Evolutionary conservation across 768 basidiomycete genomes (phyloP), one percentile per base, ranked within the genome.

Genomic region (Boletus barrowsii): DNA sequence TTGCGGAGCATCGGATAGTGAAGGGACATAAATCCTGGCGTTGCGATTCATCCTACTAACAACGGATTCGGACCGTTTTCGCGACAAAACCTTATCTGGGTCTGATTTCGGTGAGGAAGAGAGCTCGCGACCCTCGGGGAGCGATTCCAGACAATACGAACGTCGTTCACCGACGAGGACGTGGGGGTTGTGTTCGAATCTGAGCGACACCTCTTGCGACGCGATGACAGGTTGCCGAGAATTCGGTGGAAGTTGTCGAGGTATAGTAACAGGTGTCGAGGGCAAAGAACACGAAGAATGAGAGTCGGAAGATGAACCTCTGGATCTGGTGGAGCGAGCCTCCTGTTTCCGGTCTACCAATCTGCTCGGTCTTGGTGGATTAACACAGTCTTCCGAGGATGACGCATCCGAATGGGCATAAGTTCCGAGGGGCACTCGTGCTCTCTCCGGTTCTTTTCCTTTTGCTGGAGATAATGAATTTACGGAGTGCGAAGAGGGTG

Each of bases 101-200:
- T 47, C 51, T 5, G 62, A 41, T 47, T 62, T 62, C 8, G 53
- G 42, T 0, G 68, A 50, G 14, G 65, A 54, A 24, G 62, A 53
- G 40, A 79, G 62, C 51, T 83, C 80, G 9, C 71, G 64, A 46
- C 75, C 81, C 55, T 86, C 83, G 5, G 79, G 83, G 3, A 84
- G 74, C 7, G 78, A 73, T 51, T 79, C 75, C 44, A 86, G 67
- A 5, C 56, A 56, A 37, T 59, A 57, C 4, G 64, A 43, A 14
- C 42, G 45, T 37, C 60, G 58, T 40, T 70, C 69, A 17, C 48
- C 37, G 4, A 47, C 32, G 10, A 54, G 29, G 17, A 32, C 41
- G 20, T 65, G 53, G 11, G 71, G 71, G 29, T 68, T 68, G 24
- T 71, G 64, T 36, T 68, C 68, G 41, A 71, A 71, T 43, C 42